A percentile compares a stretch with the other conserved stretches of the same genome.
Evolutionary conservation across 306 rosid species (phyloP).

Genomic region (Dalbergia oliveri): DNA sequence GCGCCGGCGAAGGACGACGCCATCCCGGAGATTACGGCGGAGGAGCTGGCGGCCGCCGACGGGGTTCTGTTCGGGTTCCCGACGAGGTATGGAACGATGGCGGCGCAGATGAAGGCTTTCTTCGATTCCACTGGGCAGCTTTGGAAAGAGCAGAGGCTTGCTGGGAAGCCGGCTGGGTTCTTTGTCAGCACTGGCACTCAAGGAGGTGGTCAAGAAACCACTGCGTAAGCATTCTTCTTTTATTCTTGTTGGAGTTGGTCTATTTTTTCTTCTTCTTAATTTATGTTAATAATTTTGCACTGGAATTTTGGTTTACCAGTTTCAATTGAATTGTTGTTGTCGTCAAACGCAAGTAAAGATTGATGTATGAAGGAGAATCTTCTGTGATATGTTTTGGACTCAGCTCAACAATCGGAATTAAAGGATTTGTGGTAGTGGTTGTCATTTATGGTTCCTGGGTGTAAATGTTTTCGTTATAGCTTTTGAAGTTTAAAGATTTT

Average conservation of each 20-base stretch:
- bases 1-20: conserved; percentile 74
- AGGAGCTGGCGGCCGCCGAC: conserved; percentile 70
- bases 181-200: conserved; percentile 96
- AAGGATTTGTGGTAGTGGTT: neutral
- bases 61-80: conserved; percentile 91
- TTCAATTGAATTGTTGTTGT: neutral
- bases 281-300: neutral
- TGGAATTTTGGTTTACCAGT: neutral
- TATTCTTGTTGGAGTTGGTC: neutral
- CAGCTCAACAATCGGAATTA: neutral
- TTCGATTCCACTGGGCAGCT: conserved; percentile 86
- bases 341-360: too few relatives aligned
- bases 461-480: too few relatives aligned
- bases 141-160: conserved; percentile 91
- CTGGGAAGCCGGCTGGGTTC: conserved; percentile 94
- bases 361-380: too few relatives aligned
- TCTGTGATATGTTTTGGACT: neutral
- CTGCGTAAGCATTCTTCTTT: conserved; percentile 66
- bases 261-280: neutral
- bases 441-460: neutral
- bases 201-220: conserved; percentile 99
- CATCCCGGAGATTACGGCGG: conserved; percentile 74
- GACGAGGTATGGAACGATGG: conserved; percentile 93
- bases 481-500: too few relatives aligned
- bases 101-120: conserved; percentile 97